Base-by-base conservation (phyloP, 2,329 filamentous ascomycete genomes). In the Botrytis cinerea region DNA sequence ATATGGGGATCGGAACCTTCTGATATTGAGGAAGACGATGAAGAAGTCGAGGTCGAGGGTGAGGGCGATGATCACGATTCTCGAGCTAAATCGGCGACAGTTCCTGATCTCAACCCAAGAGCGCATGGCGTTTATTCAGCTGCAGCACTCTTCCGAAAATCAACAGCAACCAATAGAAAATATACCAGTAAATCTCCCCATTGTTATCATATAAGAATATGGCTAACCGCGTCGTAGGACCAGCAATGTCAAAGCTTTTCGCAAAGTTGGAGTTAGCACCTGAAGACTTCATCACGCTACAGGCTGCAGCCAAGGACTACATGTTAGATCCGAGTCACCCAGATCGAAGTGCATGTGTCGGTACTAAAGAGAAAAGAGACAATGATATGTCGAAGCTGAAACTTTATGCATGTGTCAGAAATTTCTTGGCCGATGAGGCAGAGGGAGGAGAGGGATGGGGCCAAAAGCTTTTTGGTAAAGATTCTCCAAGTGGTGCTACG, bases 311-410 rank as follows among this genome's bases (percentile, higher is more conserved):
- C n/a, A 81, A 81, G 73, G 35, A 63, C 5, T 81, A 78, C 63
- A 81, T 81, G 80, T 73, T 81, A 43, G 79, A 81, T 63, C 70
- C 74, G 35, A 68, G 70, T n/a, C 73, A 80, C 62, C 79, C 78
- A 14, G 79, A 81, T 62, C 74, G 80, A 74, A 73, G 72, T 28
- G 76, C 78, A 6, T 78, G 75, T 57, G 76, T 81, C 28, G 80
- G 78, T 35, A 76, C 40, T 20, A 77, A 75, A 66, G 69, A 67
- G n/a, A 75, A 70, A 40, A 76, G 74, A 20, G 78, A 80, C 60
- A 77, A 73, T 12, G 79, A 79, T 72, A 74, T 80, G 73, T 75
- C 75, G 7, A 81, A 79, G 71, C 72, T 80, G 12, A 80, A 78
- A 68, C 75, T 81, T 5, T 81, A 78, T 60, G 75, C 62, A 38